These are phyloP conservation scores for Jackrogersella multiformis DNA, from an alignment of 495 filamentous ascomycete species.

Conservation along the genomic window DNA sequence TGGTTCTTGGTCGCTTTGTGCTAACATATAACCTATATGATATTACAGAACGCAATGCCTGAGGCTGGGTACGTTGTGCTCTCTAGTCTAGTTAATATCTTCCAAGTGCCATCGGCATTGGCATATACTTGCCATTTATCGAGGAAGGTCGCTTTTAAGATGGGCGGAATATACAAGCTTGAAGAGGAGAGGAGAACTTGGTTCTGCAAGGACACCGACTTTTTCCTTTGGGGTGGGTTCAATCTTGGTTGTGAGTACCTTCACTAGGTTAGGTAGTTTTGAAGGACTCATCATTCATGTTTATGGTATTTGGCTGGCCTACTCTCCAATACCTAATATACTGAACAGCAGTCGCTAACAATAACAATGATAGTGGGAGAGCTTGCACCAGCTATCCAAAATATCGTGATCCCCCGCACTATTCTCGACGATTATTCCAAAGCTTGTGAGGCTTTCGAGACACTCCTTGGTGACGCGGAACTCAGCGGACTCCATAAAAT, in stretches of 20 bases:
- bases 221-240: constrained; percentile 1
- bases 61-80: neutral
- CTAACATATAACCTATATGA: neutral
- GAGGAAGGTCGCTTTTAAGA: neutral
- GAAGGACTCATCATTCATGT: neutral
- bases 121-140: constrained; percentile 2
- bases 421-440: neutral
- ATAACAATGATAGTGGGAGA: constrained; percentile 14
- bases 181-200: neutral
- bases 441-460: constrained; percentile 2
- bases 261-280: neutral
- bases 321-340: neutral
- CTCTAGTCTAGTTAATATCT: neutral
- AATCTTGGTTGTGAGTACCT: constrained; percentile 8
- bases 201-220: constrained; percentile 13
- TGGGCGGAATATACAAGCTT: neutral
- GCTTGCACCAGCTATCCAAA: neutral
- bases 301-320: neutral
- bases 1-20: too few relatives aligned
- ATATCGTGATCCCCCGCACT: constrained; percentile 1
- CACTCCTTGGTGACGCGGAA: neutral
- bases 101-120: neutral
- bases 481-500: neutral
- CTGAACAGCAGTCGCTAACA: neutral
- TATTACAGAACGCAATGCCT: neutral